phyloP scores from a whole-genome alignment of 2,329 filamentous ascomycete genomes.

The Ceratocystis alfenasii region DNA sequence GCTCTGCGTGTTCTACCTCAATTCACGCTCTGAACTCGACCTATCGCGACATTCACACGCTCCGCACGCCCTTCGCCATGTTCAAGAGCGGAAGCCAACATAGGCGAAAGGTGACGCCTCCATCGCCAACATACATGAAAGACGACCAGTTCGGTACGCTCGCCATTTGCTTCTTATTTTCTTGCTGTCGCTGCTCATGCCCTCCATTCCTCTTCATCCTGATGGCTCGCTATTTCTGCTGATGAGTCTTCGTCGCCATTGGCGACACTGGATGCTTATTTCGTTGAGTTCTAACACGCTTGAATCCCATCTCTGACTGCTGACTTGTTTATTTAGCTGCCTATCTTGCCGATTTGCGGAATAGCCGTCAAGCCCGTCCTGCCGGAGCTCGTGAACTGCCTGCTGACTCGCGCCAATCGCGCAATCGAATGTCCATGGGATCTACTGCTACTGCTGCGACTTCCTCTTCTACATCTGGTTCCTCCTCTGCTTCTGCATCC shows the following conservation, averaged over 20 bases:
- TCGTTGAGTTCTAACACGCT: background rate
- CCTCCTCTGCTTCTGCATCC: slow-evolving; percentile 13
- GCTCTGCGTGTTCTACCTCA: background rate
- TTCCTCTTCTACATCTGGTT: slow-evolving; percentile 14
- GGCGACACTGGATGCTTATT: background rate
- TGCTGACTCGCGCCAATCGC: slow-evolving; percentile 28
- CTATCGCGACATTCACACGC: slow-evolving; percentile 10
- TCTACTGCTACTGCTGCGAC: slow-evolving; percentile 15
- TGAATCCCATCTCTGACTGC: slow-evolving; percentile 21
- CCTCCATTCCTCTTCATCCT: background rate
- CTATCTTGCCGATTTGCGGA: slow-evolving; percentile 60
- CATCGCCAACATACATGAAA: slow-evolving; percentile 52
- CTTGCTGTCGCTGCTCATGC: slow-evolving; percentile 6
- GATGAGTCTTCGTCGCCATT: background rate
- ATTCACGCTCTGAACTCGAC: background rate
- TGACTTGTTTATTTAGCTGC: slow-evolving; percentile 39
- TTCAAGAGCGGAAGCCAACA: slow-evolving; percentile 24
- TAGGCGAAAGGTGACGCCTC: slow-evolving; percentile 45
- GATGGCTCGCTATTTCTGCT: background rate
- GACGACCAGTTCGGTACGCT: slow-evolving; percentile 53
- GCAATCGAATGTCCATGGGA: slow-evolving; percentile 20
- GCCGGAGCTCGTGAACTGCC: slow-evolving; percentile 49
- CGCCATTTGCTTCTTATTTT: slow-evolving; percentile 14
- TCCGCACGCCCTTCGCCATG: slow-evolving; percentile 14
- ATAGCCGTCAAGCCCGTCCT: slow-evolving; percentile 53